Conservation (phyloP, 768 basidiomycete species). For the Lentinula boryana region DNA sequence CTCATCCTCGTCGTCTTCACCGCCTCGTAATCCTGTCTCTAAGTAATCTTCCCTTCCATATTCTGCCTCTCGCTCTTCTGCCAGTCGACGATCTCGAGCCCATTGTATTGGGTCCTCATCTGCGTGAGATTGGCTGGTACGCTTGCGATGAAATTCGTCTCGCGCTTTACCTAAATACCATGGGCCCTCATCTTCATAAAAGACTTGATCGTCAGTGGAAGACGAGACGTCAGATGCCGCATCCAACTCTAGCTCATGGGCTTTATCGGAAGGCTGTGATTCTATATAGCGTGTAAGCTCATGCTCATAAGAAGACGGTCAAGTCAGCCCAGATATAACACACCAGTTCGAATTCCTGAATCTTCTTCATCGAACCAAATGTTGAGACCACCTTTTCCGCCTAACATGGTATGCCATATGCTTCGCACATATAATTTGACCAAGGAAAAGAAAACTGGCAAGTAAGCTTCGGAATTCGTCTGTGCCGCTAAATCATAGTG, state of each 20-base stretch:
- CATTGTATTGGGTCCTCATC: constrained; percentile 72
- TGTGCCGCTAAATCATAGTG: constrained; percentile 90
- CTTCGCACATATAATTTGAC: constrained; percentile 78
- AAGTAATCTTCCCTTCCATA: constrained; percentile 82
- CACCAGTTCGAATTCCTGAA: not conserved
- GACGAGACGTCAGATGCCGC: constrained; percentile 19
- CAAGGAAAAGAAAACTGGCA: constrained; percentile 82
- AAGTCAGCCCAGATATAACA: constrained; percentile 19
- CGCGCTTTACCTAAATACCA: constrained; percentile 84
- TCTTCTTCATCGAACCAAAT: constrained; percentile 61
- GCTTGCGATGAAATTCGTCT: constrained; percentile 66
- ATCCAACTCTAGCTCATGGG: constrained; percentile 30
- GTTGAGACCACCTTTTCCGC: constrained; percentile 62
- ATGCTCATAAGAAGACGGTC: constrained; percentile 16
- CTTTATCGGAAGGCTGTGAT: constrained; percentile 16
- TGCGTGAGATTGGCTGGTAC: constrained; percentile 29
- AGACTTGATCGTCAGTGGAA: constrained; percentile 28
- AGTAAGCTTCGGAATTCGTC: constrained; percentile 82
- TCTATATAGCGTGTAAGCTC: not conserved
- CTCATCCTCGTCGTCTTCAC: constrained; percentile 63
- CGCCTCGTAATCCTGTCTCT: constrained; percentile 59
- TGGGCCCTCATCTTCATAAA: constrained; percentile 47
- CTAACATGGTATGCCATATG: constrained; percentile 74
- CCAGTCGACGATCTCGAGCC: constrained; percentile 69
- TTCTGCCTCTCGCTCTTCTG: constrained; percentile 70